Percentiles rank a stretch among this genome's conserved stretches.
Evolutionary conservation across 208 protist species (phyloP).

Genomic region (Leishmania braziliensis): DNA sequence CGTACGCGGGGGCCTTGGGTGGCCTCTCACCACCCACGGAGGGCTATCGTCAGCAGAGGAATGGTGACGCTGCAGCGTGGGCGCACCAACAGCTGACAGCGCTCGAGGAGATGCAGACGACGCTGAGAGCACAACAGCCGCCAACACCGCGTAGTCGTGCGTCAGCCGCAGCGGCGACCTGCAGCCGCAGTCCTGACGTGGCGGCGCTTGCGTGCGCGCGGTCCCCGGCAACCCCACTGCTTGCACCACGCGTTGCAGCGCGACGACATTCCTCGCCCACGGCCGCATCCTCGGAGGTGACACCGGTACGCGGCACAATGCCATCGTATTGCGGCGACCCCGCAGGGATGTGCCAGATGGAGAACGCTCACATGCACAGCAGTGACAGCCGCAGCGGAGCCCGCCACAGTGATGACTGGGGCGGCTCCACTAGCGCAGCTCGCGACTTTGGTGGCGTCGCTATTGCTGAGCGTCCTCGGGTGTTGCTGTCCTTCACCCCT

Average conservation of each 20-base stretch:
- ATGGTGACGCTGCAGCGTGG: conserved; percentile 13
- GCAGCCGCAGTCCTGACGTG: neutral
- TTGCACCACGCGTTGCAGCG: neutral
- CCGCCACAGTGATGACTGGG: neutral
- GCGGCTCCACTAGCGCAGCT: neutral
- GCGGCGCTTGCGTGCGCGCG: neutral
- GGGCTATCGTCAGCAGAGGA: neutral
- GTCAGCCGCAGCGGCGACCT: neutral
- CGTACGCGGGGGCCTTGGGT: neutral
- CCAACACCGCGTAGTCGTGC: conserved; percentile 27
- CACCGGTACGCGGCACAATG: neutral
- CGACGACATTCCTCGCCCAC: neutral
- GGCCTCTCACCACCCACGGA: neutral
- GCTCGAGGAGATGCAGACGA: conserved; percentile 32
- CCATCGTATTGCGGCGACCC: neutral
- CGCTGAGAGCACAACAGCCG: conserved; percentile 25
- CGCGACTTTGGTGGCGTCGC: neutral
- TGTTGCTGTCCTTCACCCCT: neutral
- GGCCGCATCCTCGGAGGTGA: neutral
- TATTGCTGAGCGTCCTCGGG: conserved; percentile 1
- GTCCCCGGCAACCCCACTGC: conserved; percentile 4
- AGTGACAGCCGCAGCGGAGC: neutral
- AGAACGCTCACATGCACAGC: conserved; percentile 5
- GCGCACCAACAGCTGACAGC: conserved; percentile 28
- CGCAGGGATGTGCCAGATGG: neutral